phyloP scores from a whole-genome alignment of 2,329 filamentous ascomycete species.

The Aspergillus ochraceus region DNA sequence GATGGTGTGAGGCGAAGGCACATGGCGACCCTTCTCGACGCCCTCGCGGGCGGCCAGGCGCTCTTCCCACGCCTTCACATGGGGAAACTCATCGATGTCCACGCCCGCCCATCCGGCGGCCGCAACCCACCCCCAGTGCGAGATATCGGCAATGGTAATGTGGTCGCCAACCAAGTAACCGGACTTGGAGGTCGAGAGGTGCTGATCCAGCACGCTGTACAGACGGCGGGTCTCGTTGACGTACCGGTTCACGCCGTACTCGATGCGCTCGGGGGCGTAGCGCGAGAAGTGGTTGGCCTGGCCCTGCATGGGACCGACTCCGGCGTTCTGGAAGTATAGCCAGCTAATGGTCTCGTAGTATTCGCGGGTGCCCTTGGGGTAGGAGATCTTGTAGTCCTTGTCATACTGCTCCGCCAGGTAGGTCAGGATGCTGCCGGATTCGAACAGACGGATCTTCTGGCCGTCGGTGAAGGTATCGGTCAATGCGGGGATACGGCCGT shows the following conservation, averaged over 20 bases:
- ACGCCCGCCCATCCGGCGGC: slow-evolving; percentile 60
- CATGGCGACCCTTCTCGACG: slow-evolving; percentile 73
- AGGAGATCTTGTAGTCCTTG: slow-evolving; percentile 77
- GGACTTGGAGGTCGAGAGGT: slow-evolving; percentile 56
- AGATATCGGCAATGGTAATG: slow-evolving; percentile 66
- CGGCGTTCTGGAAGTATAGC: slow-evolving; percentile 76
- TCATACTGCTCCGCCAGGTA: slow-evolving; percentile 84
- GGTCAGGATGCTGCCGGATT: slow-evolving; percentile 79
- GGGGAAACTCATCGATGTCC: slow-evolving; percentile 73
- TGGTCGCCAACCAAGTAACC: slow-evolving; percentile 54
- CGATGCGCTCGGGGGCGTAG: slow-evolving; percentile 79
- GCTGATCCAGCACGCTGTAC: slow-evolving; percentile 73
- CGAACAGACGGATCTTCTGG: slow-evolving; percentile 72
- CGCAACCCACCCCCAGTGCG: slow-evolving; percentile 77
- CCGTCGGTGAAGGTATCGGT: slow-evolving; percentile 78
- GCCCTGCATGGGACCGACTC: slow-evolving; percentile 79
- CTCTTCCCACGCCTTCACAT: slow-evolving; percentile 75
- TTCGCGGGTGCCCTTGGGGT: slow-evolving; percentile 69
- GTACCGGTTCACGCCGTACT: slow-evolving; percentile 81
- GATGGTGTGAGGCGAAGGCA: slow-evolving; percentile 64
- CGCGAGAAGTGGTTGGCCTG: slow-evolving; percentile 82
- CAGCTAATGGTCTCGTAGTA: slow-evolving; percentile 79
- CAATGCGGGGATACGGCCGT: slow-evolving; percentile 84
- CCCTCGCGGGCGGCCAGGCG: slow-evolving; percentile 67
- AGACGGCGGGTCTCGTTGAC: slow-evolving; percentile 79